Conservation (phyloP, 2,329 filamentous ascomycete genomes). For the Diaporthe vaccinii region DNA sequence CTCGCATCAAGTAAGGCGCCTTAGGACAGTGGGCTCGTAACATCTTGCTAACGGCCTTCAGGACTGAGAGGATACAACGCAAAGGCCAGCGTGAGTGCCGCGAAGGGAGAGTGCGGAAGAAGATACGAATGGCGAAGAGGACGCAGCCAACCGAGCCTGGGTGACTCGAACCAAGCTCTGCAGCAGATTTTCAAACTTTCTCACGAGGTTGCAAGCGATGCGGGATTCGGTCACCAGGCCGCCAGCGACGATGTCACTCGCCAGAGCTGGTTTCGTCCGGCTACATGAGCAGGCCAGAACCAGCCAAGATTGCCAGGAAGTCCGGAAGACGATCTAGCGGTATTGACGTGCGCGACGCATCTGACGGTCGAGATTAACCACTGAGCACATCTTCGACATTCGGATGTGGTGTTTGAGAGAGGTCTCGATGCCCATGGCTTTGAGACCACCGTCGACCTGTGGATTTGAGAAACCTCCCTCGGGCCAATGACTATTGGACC, state of each 20-base stretch:
- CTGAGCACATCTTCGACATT: too few species aligned
- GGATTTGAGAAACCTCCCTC: not conserved
- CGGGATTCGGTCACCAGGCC: not conserved
- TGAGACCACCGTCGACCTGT: too few species aligned
- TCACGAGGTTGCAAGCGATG: not conserved
- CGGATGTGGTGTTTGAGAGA: not conserved
- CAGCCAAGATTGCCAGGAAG: not conserved
- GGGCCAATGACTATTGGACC: not conserved
- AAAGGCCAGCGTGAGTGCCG: conserved; percentile 29
- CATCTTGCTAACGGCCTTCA: not conserved
- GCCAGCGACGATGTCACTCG: not conserved
- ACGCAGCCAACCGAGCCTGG: not conserved
- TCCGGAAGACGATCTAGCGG: not conserved
- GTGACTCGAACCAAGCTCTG: not conserved
- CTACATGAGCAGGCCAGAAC: not conserved
- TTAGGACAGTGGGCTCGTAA: too few species aligned
- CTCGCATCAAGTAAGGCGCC: conserved; percentile 30
- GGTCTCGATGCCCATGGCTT: not conserved
- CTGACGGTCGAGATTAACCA: not conserved
- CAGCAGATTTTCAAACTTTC: not conserved
- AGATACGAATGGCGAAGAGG: conserved; percentile 30
- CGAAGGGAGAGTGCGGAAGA: conserved; percentile 28
- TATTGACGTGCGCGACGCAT: not conserved
- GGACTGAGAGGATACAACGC: conserved; percentile 7
- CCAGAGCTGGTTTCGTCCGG: not conserved